Base-by-base conservation (phyloP, 2,329 filamentous ascomycete species). In the Fusarium humuli region DNA sequence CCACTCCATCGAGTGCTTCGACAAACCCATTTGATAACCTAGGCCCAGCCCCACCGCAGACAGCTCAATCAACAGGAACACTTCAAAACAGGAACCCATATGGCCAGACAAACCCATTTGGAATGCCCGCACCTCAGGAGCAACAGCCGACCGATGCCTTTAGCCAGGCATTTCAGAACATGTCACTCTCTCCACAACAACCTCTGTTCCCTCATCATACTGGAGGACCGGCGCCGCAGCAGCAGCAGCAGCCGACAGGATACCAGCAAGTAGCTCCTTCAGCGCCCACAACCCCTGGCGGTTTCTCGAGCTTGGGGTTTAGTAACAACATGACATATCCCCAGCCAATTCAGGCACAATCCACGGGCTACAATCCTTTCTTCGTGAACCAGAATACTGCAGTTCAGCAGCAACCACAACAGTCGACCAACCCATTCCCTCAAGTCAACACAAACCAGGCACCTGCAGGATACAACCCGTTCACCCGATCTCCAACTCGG, bases 141-240 rank as follows among this genome's bases (percentile, higher is more conserved):
- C 63, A 54, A 49, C 70, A 76, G 14, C 71, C 64, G 30, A 47
- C 73, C 11, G 80, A 81, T 48, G 62, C 73, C 13, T 79, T 94
- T 20, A 88, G 90, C 68, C 88, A 92, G 73, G 89, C 92, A 2
- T 92, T 97, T 75, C 91, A 94, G 76, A 89, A 88, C 67, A 85
- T 97, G 79, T 90, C 92, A 40, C 82, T 97, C 4, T 88, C 88
- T 25, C 79, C 79, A 52, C 66, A 81, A 42, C 88, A 89, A 71
- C 88, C 88, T 40, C 83, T 94, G 30, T 94, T 94, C 77, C 91
- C 92, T 10, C 89, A 94, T 75, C 90, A 91, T 57, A 94, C 92
- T 2, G 92, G 92, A 57, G 92, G 88, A 23, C 69, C 86, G 70
- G 81, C 79, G 67, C 79, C 79, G 18, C 84, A 83, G 70, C 72